Evolutionary conservation across 768 basidiomycete species (phyloP).

Genomic region (Boletus vermiculosoides): DNA sequence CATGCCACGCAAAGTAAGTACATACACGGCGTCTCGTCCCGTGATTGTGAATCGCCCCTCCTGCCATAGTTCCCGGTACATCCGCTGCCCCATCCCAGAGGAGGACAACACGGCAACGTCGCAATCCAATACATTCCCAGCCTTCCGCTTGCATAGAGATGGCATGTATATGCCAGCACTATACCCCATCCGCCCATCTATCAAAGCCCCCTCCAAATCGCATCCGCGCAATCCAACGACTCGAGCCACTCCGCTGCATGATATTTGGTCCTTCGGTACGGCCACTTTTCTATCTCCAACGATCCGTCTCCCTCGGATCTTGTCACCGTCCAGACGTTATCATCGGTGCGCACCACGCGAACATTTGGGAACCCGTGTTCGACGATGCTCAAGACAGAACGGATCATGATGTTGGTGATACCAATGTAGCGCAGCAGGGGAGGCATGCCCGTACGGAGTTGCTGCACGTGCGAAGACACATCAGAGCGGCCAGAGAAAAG

Average conservation of each 20-base stretch:
- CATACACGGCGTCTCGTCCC: no score
- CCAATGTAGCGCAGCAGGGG: constrained; percentile 53
- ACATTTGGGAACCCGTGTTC: constrained; percentile 64
- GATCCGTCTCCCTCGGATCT: constrained; percentile 27
- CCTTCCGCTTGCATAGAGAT: constrained; percentile 24
- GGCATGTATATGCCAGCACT: constrained; percentile 26
- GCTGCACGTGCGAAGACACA: constrained; percentile 35
- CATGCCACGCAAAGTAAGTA: no score
- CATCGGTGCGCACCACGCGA: constrained; percentile 52
- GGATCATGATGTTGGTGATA: constrained; percentile 48
- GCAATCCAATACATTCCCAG: constrained; percentile 6
- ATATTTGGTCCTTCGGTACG: constrained; percentile 49
- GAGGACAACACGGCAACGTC: constrained; percentile 15
- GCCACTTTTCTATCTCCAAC: constrained; percentile 55
- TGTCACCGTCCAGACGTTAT: constrained; percentile 54
- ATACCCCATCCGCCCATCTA: not conserved
- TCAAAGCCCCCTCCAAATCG: constrained; percentile 32
- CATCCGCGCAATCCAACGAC: constrained; percentile 62
- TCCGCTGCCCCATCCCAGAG: constrained; percentile 9
- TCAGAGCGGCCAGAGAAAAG: not conserved
- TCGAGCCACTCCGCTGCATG: constrained; percentile 63
- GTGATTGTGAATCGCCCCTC: not conserved
- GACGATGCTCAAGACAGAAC: constrained; percentile 42
- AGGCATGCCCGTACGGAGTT: constrained; percentile 59
- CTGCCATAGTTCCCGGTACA: constrained; percentile 14